Evolutionary conservation across 768 basidiomycete genomes (phyloP).

Genomic region (Coprinopsis sp.): DNA sequence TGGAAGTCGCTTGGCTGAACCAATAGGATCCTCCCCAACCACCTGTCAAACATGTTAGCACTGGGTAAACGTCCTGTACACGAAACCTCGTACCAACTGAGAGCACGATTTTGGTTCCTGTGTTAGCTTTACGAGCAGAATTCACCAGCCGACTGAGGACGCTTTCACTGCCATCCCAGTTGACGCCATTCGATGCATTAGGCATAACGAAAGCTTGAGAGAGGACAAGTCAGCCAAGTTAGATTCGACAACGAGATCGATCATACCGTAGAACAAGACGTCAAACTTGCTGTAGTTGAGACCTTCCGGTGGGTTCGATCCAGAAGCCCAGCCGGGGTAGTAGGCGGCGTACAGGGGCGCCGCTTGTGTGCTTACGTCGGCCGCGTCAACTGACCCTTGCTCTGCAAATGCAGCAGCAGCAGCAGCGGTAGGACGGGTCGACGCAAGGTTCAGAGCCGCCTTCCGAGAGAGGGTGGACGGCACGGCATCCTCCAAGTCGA

Average conservation of each 20-base stretch:
- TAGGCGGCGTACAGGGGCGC: constrained; percentile 31
- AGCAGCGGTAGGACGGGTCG: constrained; percentile 9
- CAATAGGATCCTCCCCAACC: constrained; percentile 71
- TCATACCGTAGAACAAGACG: constrained; percentile 58
- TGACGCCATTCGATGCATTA: constrained; percentile 48
- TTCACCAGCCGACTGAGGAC: constrained; percentile 55
- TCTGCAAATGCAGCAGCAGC: background rate
- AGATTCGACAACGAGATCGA: background rate
- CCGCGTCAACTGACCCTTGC: background rate
- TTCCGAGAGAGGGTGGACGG: constrained; percentile 20
- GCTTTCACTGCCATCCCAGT: constrained; percentile 47
- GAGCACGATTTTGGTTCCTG: constrained; percentile 61
- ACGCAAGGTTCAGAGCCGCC: constrained; percentile 11
- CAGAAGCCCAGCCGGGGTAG: constrained; percentile 49
- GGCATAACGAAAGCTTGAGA: constrained; percentile 63
- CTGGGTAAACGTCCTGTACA: constrained; percentile 1
- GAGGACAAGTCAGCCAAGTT: background rate
- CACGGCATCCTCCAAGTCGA: constrained; percentile 33
- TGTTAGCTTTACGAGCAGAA: constrained; percentile 49
- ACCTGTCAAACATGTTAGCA: constrained; percentile 28
- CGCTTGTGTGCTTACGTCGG: background rate
- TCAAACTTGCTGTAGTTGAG: constrained; percentile 64
- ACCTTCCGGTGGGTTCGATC: constrained; percentile 45
- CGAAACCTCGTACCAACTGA: constrained; percentile 50
- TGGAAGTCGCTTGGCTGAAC: constrained; percentile 59